These are phyloP conservation scores for Pseudoneurospora amorphoporcata DNA, from an alignment of 495 filamentous ascomycete genomes.

Conservation along the genomic window DNA sequence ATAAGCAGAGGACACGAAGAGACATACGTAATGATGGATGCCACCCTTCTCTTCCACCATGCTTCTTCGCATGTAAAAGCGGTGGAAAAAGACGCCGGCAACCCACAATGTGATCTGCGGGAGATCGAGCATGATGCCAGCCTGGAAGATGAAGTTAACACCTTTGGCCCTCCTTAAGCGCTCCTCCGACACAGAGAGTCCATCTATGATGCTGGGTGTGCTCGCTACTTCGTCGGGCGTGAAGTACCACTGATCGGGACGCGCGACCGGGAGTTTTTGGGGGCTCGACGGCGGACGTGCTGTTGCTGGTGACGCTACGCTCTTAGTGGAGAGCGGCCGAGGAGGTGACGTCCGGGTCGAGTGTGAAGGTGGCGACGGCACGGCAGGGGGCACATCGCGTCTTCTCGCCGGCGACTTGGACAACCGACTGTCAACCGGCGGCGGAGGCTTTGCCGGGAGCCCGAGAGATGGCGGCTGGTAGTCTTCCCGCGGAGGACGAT, in stretches of 20 bases:
- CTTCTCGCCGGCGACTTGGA: constrained; percentile 36
- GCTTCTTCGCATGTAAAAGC: constrained; percentile 83
- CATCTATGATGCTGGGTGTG: constrained; percentile 77
- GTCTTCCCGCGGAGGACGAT: constrained; percentile 36
- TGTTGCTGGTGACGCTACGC: constrained; percentile 25
- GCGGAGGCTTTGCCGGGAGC: constrained; percentile 28
- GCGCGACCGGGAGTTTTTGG: constrained; percentile 17
- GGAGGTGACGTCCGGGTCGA: constrained; percentile 42
- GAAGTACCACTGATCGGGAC: constrained; percentile 75
- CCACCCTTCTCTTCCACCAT: constrained; percentile 60
- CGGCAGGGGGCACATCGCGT: constrained; percentile 42
- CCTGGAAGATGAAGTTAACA: constrained; percentile 90
- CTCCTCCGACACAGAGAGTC: constrained; percentile 65
- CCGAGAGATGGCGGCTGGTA: constrained; percentile 30
- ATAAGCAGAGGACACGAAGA: not conserved
- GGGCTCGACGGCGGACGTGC: constrained; percentile 19
- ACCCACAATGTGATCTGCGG: constrained; percentile 86
- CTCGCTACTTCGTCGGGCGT: constrained; percentile 69
- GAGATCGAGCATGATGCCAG: constrained; percentile 84
- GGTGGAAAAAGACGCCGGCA: constrained; percentile 87
- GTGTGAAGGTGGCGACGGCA: constrained; percentile 40
- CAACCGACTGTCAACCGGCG: constrained; percentile 21
- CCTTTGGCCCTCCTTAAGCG: constrained; percentile 73
- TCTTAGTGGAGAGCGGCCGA: constrained; percentile 30
- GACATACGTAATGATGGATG: constrained; percentile 73